Base-by-base conservation (phyloP, 805 yeast species). In the Saccharomycopsis oosterbeekiorum region DNA sequence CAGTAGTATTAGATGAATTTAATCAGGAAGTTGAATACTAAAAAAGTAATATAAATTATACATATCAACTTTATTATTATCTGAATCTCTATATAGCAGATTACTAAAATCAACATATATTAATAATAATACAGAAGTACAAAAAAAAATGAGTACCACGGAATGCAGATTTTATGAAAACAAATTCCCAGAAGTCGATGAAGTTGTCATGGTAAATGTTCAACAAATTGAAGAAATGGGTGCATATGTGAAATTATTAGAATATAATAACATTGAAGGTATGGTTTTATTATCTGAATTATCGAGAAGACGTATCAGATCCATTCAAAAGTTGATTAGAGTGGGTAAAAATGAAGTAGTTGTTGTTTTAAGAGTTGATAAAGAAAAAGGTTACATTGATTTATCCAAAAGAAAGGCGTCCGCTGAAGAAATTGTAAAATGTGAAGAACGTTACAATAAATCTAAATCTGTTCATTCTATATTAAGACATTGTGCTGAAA, bases 191-290 rank as follows among this genome's bases (percentile, higher is more conserved):
- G 99, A 94, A 76, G 96, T 94, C 70, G 99, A 94, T 69, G 99
- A 94, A 74, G 96, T 94, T 68, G 98, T 94, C 66, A 93, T 94
- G 96, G 99, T 94, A 72, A 94, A 94, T 76, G 99, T 94, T 68
- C 96, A 89, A 75, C 96, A 89, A 74, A 94, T 94, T 69, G 99
- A 98, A 68, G 99, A 94, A 75, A 94, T 94, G 99, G 99, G 99
- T 63, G 99, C 99, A 14, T 94, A 94, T 74, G 96, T 94, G 66
- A 93, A 91, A 75, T 81, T 94, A 67, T 81, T 94, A 66, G 99
- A 94, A 76, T 94, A 94, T 73, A 98, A 94, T 77, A 94, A 93
- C 74, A 93, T 94, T 71, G 99, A 94, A 77, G 99, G 99, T 71
- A 94, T 94, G 99, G 96, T 94, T 62, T 80, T 94, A 67, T 82